Evolutionary conservation across 202 grass and related monocot genomes (phyloP), one percentile per base, ranked within the genome.

Genomic region (Setaria viridis): DNA sequence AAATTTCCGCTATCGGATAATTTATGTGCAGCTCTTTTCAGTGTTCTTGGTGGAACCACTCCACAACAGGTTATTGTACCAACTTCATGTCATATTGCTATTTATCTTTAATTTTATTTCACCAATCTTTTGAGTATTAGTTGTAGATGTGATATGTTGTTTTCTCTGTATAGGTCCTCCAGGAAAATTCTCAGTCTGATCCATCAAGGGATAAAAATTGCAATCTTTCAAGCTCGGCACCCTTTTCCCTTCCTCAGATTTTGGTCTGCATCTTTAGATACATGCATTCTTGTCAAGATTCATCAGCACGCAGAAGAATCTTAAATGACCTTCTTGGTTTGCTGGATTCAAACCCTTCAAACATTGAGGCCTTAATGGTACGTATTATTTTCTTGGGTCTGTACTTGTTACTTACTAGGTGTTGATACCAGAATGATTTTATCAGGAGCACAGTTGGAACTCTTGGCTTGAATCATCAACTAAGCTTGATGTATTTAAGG

Each of bases 311-410:
- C n/a, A 87, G 32, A 57, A 91, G 90, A 91, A 89, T 97, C 74
- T 91, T 97, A 65, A 84, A 70, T 78, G 82, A 93, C 77, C 79
- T 97, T 79, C 82, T 97, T 66, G 89, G 82, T 88, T 88, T 93
- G 70, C 86, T 97, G 13, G 91, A 89, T 80, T 91, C 95, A 85
- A 94, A 90, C 83, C 80, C 92, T 77, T 91, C 89, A 78, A 97
- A 97, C 50, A 93, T 97, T 85, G 92, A 94, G 85, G 92, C 91
- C 68, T 81, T 97, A 51, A 93, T 97, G 95, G 95, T 97, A 97
- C 32, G 16, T 14, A 29, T 47, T 85, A 43, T 78, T 74, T 83
- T 71, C 54, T 76, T 81, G 65, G 9, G 5, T 71, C 59, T 87
- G 58, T 58, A 72, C 57, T 75, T 46, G 42, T 65, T 77, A 66